These are phyloP conservation scores for peach (Prunus persica) DNA, from an alignment of 306 rosid species.

Conservation along the genomic window DNA sequence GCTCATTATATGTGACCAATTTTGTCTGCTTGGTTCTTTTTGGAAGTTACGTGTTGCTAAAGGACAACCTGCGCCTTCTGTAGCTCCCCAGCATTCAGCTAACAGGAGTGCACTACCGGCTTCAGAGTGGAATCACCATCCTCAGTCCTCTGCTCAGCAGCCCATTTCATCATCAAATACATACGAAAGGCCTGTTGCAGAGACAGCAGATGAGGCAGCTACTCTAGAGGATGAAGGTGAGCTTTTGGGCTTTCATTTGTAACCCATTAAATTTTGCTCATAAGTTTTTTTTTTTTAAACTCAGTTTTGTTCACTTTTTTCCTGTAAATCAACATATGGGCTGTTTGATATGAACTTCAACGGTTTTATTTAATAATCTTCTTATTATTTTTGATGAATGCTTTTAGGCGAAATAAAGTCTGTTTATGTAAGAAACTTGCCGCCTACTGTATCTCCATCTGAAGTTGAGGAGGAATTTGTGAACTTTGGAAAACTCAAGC, in stretches of 20 bases:
- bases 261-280: neutral
- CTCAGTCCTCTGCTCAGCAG: slow-evolving; percentile 31
- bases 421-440: slow-evolving; percentile 86
- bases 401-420: slow-evolving; percentile 75
- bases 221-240: slow-evolving; percentile 47
- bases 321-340: neutral
- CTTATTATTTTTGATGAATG: neutral
- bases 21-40: slow-evolving; percentile 19
- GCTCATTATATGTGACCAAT: slow-evolving; percentile 28
- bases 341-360: neutral
- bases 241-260: neutral
- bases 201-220: slow-evolving; percentile 37
- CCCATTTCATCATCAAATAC: slow-evolving; percentile 19
- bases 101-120: slow-evolving; percentile 32
- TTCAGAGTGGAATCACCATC: slow-evolving; percentile 41
- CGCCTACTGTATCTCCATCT: slow-evolving; percentile 64
- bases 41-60: slow-evolving; percentile 77
- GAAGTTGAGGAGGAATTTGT: slow-evolving; percentile 85
- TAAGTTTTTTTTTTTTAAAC: neutral
- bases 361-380: neutral
- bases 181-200: slow-evolving; percentile 34
- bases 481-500: slow-evolving; percentile 75
- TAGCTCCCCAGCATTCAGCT: slow-evolving; percentile 32
- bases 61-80: slow-evolving; percentile 47
- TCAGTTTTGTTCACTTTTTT: neutral